These are phyloP conservation scores for Hypoxylon sp. DNA, from an alignment of 2,329 filamentous ascomycete species.

Conservation along the genomic window DNA sequence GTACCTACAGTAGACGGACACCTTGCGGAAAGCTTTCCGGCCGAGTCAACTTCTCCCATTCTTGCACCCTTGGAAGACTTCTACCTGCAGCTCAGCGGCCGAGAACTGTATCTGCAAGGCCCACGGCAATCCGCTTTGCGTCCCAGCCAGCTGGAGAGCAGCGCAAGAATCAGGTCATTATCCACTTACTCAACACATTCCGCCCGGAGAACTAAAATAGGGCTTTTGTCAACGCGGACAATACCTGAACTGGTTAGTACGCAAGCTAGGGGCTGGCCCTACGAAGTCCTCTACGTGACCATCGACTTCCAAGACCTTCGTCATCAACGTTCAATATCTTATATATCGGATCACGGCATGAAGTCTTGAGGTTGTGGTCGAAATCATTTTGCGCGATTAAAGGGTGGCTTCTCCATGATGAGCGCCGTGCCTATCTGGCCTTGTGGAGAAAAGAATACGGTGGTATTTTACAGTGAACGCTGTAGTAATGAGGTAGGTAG, in stretches of 20 bases:
- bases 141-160: slow-evolving; percentile 19
- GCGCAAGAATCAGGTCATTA: slow-evolving; percentile 36
- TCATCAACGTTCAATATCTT: slow-evolving; percentile 14
- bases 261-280: slow-evolving; percentile 19
- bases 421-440: neutral
- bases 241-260: slow-evolving; percentile 28
- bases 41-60: slow-evolving; percentile 15
- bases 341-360: slow-evolving; percentile 3
- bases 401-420: neutral
- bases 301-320: slow-evolving; percentile 14
- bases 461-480: neutral
- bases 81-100: slow-evolving; percentile 10
- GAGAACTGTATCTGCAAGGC: slow-evolving; percentile 22
- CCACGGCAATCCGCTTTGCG: slow-evolving; percentile 24
- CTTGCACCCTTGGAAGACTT: slow-evolving; percentile 8
- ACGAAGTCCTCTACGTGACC: slow-evolving; percentile 15
- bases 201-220: slow-evolving; percentile 26
- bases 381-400: slow-evolving; percentile 9
- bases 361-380: neutral
- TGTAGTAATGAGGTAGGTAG: slow-evolving; percentile 11
- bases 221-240: slow-evolving; percentile 22
- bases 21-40: slow-evolving; percentile 23
- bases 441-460: slow-evolving; percentile 4
- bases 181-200: slow-evolving; percentile 31
- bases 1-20: slow-evolving; percentile 1